Evolutionary conservation across 2,329 filamentous ascomycete species (phyloP).

Genomic region (Ophiocordyceps australis): DNA sequence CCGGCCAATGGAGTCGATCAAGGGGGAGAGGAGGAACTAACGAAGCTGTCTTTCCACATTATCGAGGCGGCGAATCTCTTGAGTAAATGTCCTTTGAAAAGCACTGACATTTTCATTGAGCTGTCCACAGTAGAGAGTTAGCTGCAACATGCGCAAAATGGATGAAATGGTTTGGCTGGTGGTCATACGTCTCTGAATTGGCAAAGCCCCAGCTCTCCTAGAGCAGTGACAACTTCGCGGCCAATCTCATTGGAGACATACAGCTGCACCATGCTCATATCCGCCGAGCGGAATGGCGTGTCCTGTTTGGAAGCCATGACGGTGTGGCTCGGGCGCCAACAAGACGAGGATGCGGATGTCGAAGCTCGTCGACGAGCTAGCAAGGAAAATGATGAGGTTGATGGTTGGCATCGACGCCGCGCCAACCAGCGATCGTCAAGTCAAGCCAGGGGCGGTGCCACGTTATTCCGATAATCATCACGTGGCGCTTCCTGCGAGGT

Average conservation of each 20-base stretch:
- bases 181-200: constrained; percentile 95
- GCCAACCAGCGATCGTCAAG: no score
- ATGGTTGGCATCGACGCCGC: no score
- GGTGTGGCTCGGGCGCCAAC: constrained; percentile 12
- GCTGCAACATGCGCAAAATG: neutral
- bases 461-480: no score
- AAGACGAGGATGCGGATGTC: constrained; percentile 1
- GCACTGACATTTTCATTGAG: constrained; percentile 85
- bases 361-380: constrained; percentile 10
- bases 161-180: neutral
- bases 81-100: constrained; percentile 93
- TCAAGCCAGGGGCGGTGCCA: no score
- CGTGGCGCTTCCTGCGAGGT: no score
- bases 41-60: constrained; percentile 96
- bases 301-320: constrained; percentile 54
- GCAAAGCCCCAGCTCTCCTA: constrained; percentile 90
- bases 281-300: constrained; percentile 98
- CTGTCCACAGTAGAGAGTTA: constrained; percentile 23
- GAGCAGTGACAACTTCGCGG: constrained; percentile 86
- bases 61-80: constrained; percentile 91
- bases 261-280: constrained; percentile 99
- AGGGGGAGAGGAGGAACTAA: constrained; percentile 27
- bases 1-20: constrained; percentile 1
- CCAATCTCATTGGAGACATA: constrained; percentile 99
- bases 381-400: no score